Evolutionary conservation across 2,329 filamentous ascomycete genomes (phyloP).

Genomic region (Trichoderma koningii): DNA sequence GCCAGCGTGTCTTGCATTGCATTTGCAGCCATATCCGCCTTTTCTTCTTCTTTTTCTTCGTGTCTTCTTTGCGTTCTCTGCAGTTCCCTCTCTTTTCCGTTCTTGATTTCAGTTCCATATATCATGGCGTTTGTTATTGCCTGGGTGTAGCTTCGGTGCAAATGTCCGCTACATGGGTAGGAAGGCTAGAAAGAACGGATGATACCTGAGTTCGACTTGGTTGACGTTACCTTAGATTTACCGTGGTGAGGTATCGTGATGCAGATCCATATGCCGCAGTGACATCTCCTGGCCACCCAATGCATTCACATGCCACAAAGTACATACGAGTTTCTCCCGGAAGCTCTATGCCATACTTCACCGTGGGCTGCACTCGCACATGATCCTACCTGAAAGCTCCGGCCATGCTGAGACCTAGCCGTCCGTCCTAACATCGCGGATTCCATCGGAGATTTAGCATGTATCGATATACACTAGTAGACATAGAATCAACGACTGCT

Average conservation of each 20-base stretch:
- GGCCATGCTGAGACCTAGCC: background rate
- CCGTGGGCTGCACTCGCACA: background rate
- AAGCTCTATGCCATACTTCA: background rate
- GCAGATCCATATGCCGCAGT: background rate
- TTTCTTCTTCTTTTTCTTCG: background rate
- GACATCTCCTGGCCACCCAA: too few relatives aligned
- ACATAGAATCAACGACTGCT: too few relatives aligned
- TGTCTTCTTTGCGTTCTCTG: background rate
- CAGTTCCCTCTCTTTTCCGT: background rate
- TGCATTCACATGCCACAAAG: too few relatives aligned
- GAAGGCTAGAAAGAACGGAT: background rate
- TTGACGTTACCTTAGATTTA: too few relatives aligned
- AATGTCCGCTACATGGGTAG: background rate
- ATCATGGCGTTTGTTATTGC: background rate
- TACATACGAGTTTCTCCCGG: background rate
- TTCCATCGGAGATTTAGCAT: background rate
- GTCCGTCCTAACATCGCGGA: constrained; percentile 8
- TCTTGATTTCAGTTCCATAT: background rate
- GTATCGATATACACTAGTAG: background rate
- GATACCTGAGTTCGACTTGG: background rate
- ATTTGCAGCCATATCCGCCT: constrained; percentile 22
- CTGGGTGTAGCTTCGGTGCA: background rate
- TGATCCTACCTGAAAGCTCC: background rate
- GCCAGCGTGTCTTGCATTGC: constrained; percentile 39
- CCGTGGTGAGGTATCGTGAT: background rate